Evolutionary conservation across 2,329 filamentous ascomycete species (phyloP).

Genomic region (Zymoseptoria passerinii): DNA sequence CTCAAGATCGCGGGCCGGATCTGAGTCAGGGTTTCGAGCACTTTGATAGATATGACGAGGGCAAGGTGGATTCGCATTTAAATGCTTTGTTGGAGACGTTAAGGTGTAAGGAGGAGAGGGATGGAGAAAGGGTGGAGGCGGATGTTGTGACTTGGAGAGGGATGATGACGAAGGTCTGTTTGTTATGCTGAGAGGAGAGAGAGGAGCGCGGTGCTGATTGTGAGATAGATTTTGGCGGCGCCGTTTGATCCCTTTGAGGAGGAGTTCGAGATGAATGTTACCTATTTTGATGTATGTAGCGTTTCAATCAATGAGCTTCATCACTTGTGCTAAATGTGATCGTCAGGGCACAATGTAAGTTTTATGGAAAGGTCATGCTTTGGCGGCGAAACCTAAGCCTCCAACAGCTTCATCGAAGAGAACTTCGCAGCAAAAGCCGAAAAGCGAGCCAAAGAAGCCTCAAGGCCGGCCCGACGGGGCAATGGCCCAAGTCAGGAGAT

Average conservation of each 20-base stretch:
- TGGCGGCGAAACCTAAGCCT: background rate
- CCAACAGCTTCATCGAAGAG: conserved; percentile 78
- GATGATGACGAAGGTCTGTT: conserved; percentile 94
- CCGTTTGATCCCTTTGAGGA: conserved; percentile 70
- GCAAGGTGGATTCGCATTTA: conserved; percentile 76
- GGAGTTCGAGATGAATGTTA: conserved; percentile 95
- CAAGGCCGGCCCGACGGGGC: conserved; percentile 11
- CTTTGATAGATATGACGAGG: conserved; percentile 70
- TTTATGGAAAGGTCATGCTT: background rate
- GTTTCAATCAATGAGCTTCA: background rate
- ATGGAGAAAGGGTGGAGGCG: conserved; percentile 44
- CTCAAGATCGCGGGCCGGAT: conserved; percentile 48
- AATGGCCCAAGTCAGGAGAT: conserved; percentile 49
- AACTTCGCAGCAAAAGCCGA: conserved; percentile 65
- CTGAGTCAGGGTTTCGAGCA: conserved; percentile 72
- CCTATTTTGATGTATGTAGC: conserved; percentile 66
- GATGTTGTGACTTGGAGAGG: conserved; percentile 89
- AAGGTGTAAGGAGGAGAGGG: conserved; percentile 60
- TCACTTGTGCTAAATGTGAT: conserved; percentile 2
- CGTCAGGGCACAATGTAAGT: conserved; percentile 25
- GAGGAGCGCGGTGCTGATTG: background rate
- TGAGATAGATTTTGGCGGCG: conserved; percentile 67
- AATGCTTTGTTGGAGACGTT: conserved; percentile 74
- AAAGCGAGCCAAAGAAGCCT: conserved; percentile 41
- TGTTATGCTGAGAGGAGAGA: too few relatives aligned